Base-by-base conservation (phyloP, 768 basidiomycete genomes). In the Suillus discolor region DNA sequence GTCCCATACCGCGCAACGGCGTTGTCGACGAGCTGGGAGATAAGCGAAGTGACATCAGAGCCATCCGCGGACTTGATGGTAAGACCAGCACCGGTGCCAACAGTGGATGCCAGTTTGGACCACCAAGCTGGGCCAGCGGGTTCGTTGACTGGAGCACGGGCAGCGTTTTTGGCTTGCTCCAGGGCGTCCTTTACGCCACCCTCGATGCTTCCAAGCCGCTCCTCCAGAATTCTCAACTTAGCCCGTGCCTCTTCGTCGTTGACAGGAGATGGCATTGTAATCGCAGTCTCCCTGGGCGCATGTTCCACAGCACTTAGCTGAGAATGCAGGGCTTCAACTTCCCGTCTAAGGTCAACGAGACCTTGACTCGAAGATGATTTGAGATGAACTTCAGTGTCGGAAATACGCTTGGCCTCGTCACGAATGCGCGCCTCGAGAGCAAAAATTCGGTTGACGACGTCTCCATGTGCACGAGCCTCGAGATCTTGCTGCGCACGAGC, bases 11-110 rank as follows among this genome's bases (percentile, higher is more conserved):
- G 83, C 16, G 86, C 80, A 6, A 97, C 90, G 16, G 85, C 53
- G 28, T 34, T 79, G 66, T 94, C 89, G 71, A 99, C 92, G 59
- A 97, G 83, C 39, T 87, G 82, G 36, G 82, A 82, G 67, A 98
- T 89, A 66, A 95, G 81, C 15, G 83, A 79, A 0, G 90, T 89
- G 28, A 89, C 75, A 68, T 90, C 94, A 65, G 89, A 86, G 1
- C 94, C 94, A 65, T 92, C 91, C 20, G 85, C 77, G 1, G 90
- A 87, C 74, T 89, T 91, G 82, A 94, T 89, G 38, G 79, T 87
- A 54, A 92, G 66, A 16, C 81, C 81, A 8, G 80, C 77, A 49
- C 82, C 83, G 31, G 79, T 77, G 36, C 80, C 81, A 16, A 78
- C 73, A 34, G 76, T 80, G 0, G 86, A 80, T 16, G 82, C 82